Base-by-base conservation (phyloP, 176 grass and related monocot genomes). In the Avena eriantha region DNA sequence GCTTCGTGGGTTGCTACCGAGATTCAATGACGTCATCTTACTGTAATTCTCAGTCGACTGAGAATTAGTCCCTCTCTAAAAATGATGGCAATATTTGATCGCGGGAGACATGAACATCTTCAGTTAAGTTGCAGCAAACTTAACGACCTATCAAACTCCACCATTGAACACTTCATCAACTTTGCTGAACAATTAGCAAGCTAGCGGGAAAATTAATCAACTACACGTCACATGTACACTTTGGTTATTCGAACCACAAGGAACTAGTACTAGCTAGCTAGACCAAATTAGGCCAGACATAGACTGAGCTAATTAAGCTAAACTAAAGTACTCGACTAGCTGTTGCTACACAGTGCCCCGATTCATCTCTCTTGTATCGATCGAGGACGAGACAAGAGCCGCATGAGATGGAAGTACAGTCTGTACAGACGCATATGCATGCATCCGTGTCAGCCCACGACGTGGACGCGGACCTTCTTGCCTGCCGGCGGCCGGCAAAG, bases 391-490 rank as follows among this genome's bases (percentile, higher is more conserved):
- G 15, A 31, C 56, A 51, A 14, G 45, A 61, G 31, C 82, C 66
- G 22, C 56, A 53, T 64, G 75, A 45, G 45, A 47, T 41, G 39
- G 7, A 41, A 41, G 39, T 41, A 41, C 39, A 1, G 39, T 41
- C 39, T 41, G 29, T 50, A 79, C 72, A 59, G 43, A 7, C 34
- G 19, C 69, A 63, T 14, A 63, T 47, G 78, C 65, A 81, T 24
- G 33, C 50, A 51, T 48, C 48, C 14, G 72, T 51, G 3, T 49
- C n/a, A 34, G 75, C 85, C 80, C 11, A 87, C 68, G 61, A 82
- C 60, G 86, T 88, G 60, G 61, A 88, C 17, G 43, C 86, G 82
- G 31, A 88, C 64, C 90, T 91, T 88, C 77, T 88, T 82, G 49
- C 43, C 73, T 24, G 63, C 81, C 18, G 61, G 82, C 19, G 57